Conservation (phyloP, 2,329 filamentous ascomycete genomes). For the Celoporthe dispersa region DNA sequence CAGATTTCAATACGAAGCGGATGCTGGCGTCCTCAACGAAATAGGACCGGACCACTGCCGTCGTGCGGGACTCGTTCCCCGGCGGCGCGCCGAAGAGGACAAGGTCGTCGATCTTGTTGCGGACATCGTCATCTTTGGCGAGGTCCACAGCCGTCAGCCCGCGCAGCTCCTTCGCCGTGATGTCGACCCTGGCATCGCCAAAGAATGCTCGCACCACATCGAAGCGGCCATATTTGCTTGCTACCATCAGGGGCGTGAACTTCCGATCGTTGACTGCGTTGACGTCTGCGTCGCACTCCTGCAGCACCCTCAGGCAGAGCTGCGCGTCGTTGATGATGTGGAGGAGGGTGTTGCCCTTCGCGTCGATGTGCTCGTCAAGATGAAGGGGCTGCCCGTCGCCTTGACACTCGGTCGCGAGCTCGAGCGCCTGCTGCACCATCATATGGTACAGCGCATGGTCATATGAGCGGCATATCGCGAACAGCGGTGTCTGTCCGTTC, state of each 20-base stretch:
- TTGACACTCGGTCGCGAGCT: conserved; percentile 74
- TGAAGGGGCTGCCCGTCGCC: conserved; percentile 80
- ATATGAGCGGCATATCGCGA: conserved; percentile 93
- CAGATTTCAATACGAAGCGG: conserved; percentile 91
- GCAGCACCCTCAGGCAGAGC: conserved; percentile 75
- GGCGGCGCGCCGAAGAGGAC: conserved; percentile 78
- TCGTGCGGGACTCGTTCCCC: conserved; percentile 78
- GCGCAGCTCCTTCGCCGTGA: conserved; percentile 80
- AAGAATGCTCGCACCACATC: conserved; percentile 92
- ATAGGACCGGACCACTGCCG: conserved; percentile 90
- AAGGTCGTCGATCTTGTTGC: conserved; percentile 94
- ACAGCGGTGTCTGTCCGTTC: conserved; percentile 96
- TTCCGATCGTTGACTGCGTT: conserved; percentile 94
- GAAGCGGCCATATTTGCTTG: conserved; percentile 95
- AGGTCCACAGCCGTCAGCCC: conserved; percentile 94
- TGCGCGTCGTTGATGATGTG: conserved; percentile 90
- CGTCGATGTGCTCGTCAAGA: conserved; percentile 89
- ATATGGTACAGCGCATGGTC: conserved; percentile 84
- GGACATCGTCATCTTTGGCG: conserved; percentile 95
- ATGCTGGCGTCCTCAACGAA: conserved; percentile 97
- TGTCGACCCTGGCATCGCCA: conserved; percentile 83
- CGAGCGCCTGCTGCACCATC: conserved; percentile 85
- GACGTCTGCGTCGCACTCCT: conserved; percentile 89
- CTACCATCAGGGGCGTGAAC: conserved; percentile 96
- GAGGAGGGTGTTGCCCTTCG: conserved; percentile 91